These are phyloP conservation scores for Aureococcus anophagefferens DNA, from an alignment of 108 stramenopile species.

Conservation along the genomic window DNA sequence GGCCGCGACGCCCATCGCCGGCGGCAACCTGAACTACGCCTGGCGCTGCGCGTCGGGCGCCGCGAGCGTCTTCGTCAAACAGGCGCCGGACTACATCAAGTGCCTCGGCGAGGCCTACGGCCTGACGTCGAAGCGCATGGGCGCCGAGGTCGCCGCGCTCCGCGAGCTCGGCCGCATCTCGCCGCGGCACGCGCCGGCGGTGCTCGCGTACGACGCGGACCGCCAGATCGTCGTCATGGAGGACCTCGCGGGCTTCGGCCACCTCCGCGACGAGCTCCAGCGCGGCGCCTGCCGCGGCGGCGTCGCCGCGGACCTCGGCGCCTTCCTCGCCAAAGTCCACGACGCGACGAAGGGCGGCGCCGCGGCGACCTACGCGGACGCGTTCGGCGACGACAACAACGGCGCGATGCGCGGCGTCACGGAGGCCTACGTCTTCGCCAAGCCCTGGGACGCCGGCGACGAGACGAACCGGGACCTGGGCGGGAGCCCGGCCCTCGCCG, in stretches of 20 bases:
- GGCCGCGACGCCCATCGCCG: constrained; percentile 51
- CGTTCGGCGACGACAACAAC: not conserved
- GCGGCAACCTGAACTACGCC: constrained; percentile 73
- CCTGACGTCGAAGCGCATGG: not conserved
- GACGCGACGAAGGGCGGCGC: constrained; percentile 15
- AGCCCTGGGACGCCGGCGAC: constrained; percentile 59
- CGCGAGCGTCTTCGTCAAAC: constrained; percentile 56
- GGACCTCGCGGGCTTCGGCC: not conserved
- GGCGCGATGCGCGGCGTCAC: constrained; percentile 56
- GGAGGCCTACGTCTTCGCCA: constrained; percentile 67
- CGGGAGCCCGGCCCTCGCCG: constrained; percentile 47
- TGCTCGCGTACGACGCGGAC: constrained; percentile 49
- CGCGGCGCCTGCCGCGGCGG: not conserved
- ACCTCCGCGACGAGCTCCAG: not conserved
- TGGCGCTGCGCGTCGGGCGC: constrained; percentile 32
- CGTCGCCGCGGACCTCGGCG: not conserved
- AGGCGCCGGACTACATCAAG: constrained; percentile 67
- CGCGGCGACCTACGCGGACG: not conserved
- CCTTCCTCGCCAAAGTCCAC: not conserved
- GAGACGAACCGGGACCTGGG: constrained; percentile 48
- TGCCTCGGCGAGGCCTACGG: constrained; percentile 4
- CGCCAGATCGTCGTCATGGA: not conserved
- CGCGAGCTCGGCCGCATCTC: constrained; percentile 62
- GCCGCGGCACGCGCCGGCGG: constrained; percentile 53
- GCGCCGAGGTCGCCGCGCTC: constrained; percentile 45